Percentiles rank a stretch among this genome's conserved stretches.
phyloP scores from a whole-genome alignment of 2,329 filamentous ascomycete species.

The Neodidymelliopsis sp. region DNA sequence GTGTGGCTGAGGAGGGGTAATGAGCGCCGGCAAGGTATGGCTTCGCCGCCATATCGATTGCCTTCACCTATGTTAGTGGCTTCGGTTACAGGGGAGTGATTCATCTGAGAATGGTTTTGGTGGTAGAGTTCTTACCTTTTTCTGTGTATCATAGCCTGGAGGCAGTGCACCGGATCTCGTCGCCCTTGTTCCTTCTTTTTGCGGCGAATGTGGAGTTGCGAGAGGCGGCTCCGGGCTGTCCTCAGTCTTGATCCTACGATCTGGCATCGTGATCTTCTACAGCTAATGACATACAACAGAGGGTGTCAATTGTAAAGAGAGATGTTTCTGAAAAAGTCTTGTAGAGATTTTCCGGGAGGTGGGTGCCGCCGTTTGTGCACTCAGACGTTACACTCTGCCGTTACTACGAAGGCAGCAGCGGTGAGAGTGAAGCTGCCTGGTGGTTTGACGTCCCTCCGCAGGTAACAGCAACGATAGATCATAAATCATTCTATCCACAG shows the following conservation, averaged over 20 bases:
- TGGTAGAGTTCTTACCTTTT: background rate
- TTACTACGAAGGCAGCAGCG: conserved; percentile 3
- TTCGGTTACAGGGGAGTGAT: background rate
- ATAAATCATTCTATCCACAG: no score
- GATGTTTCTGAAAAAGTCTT: no score
- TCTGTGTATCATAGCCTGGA: no score
- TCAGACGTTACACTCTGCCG: background rate
- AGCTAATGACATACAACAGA: conserved; percentile 1
- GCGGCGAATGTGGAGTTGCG: background rate
- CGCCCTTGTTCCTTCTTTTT: background rate
- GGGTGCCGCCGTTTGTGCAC: background rate
- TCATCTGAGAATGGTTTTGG: background rate
- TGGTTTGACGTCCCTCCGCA: no score
- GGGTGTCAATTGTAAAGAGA: background rate
- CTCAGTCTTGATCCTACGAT: conserved; percentile 17
- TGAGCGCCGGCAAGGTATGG: background rate
- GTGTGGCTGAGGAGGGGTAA: background rate
- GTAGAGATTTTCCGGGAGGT: no score
- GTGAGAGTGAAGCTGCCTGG: conserved; percentile 2
- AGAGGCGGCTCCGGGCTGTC: conserved; percentile 10
- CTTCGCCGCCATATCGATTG: background rate
- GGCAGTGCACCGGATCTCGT: no score
- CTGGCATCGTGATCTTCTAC: conserved; percentile 7
- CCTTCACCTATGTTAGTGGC: background rate
- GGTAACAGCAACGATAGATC: no score